Conservation (phyloP, 345 rosid species). For the Linum trigynum region DNA sequence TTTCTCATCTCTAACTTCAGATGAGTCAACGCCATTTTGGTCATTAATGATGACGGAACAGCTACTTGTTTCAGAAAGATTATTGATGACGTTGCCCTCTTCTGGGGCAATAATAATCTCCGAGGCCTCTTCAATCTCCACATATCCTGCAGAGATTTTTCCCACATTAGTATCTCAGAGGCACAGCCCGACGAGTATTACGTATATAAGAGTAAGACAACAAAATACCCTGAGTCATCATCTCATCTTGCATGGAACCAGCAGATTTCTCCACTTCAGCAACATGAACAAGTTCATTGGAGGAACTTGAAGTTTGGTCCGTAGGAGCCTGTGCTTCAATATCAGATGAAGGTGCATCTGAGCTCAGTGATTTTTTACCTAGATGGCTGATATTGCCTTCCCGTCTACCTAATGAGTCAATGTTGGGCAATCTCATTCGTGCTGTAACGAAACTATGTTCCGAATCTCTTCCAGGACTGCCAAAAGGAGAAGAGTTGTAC, state of each 20-base stretch:
- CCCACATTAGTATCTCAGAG: not conserved
- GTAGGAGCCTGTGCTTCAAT: conserved; percentile 16
- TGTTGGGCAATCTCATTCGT: conserved; percentile 40
- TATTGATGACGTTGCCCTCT: conserved; percentile 20
- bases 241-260: conserved; percentile 18
- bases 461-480: conserved; percentile 59
- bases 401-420: conserved; percentile 32
- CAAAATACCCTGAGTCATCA: conserved; percentile 37
- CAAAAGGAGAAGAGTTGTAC: conserved; percentile 46
- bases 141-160: conserved; percentile 24
- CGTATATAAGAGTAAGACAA: conserved; percentile 6
- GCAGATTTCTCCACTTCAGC: conserved; percentile 25
- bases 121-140: conserved; percentile 22
- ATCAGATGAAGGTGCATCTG: conserved; percentile 17
- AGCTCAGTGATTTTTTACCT: conserved; percentile 14
- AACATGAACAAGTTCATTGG: conserved; percentile 17
- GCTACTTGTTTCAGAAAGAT: conserved; percentile 23
- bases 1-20: conserved; percentile 28
- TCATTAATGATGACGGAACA: conserved; percentile 20
- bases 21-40: conserved; percentile 14
- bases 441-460: conserved; percentile 36
- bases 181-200: conserved; percentile 5
- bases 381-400: conserved; percentile 28
- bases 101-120: conserved; percentile 25
- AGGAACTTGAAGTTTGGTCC: conserved; percentile 16